These are phyloP conservation scores for Flaveria ramosissima DNA, from an alignment of 129 eudicot species.

Conservation along the genomic window DNA sequence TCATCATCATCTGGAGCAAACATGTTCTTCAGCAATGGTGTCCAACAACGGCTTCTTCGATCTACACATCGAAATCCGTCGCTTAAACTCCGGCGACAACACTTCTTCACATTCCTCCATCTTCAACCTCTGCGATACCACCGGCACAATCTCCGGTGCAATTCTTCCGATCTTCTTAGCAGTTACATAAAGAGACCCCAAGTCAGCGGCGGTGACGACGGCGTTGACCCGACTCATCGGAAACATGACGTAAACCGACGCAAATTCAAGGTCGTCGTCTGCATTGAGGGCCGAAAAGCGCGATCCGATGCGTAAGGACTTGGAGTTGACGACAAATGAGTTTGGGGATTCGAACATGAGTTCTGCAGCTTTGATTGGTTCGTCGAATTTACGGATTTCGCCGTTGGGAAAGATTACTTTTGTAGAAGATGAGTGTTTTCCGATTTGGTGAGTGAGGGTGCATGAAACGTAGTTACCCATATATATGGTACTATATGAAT, in stretches of 20 bases:
- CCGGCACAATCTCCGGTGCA: conserved; percentile 34
- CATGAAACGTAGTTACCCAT: conserved; percentile 91
- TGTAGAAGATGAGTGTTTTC: conserved; percentile 37
- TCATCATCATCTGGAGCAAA: conserved; percentile 38
- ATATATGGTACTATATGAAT: conserved; percentile 29
- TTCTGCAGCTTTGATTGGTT: conserved; percentile 72
- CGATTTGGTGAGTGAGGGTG: conserved; percentile 33
- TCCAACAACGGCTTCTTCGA: conserved; percentile 91
- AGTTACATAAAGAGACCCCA: conserved; percentile 52
- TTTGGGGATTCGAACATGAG: conserved; percentile 69
- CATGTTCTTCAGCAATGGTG: conserved; percentile 82
- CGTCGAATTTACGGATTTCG: conserved; percentile 49
- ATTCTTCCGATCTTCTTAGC: conserved; percentile 53
- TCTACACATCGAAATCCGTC: conserved; percentile 60
- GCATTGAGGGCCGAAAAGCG: conserved; percentile 71
- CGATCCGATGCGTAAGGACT: conserved; percentile 56
- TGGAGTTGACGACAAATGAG: conserved; percentile 56
- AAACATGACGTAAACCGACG: conserved; percentile 56
- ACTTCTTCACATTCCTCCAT: conserved; percentile 33
- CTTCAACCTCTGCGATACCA: conserved; percentile 36
- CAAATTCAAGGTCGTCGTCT: conserved; percentile 75
- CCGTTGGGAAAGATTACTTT: conserved; percentile 64
- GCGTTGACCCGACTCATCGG: conserved; percentile 66
- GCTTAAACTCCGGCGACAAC: conserved; percentile 55
- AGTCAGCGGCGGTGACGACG: conserved; percentile 56